Evolutionary conservation across 1,139 yeast genomes (phyloP).

Genomic region (Taiozyma sp.): DNA sequence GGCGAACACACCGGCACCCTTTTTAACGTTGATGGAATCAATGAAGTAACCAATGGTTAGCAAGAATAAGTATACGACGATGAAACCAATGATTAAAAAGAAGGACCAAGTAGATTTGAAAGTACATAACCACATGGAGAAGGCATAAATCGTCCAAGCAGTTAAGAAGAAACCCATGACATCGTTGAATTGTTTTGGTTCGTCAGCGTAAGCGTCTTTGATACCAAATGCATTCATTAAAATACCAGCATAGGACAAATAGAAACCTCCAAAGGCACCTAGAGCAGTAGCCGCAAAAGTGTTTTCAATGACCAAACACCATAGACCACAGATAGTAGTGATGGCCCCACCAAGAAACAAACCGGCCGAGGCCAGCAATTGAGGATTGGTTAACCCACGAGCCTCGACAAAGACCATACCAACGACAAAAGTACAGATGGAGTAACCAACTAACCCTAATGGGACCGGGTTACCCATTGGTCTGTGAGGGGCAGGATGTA

Average conservation of each 20-base stretch:
- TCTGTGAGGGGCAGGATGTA: conserved; percentile 15
- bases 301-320: conserved; percentile 63
- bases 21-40: conserved; percentile 39
- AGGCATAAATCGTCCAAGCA: conserved; percentile 68
- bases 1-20: conserved; percentile 74
- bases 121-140: conserved; percentile 52
- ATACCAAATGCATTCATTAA: conserved; percentile 53
- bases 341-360: conserved; percentile 62
- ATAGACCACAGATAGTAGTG: conserved; percentile 60
- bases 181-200: conserved; percentile 39
- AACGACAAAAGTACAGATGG: conserved; percentile 40
- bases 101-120: conserved; percentile 63
- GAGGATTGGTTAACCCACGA: conserved; percentile 44
- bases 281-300: conserved; percentile 64
- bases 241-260: conserved; percentile 63
- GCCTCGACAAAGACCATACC: conserved; percentile 49
- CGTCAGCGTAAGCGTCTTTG: conserved; percentile 45
- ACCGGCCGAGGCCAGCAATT: conserved; percentile 43
- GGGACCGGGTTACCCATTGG: conserved; percentile 57
- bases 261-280: conserved; percentile 71
- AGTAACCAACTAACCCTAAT: conserved; percentile 53
- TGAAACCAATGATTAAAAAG: conserved; percentile 44
- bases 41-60: conserved; percentile 54
- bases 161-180: conserved; percentile 57
- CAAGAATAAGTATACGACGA: conserved; percentile 47